These are phyloP conservation scores for Coniochaeta sp. DNA, from an alignment of 2,329 filamentous ascomycete genomes.

Conservation along the genomic window DNA sequence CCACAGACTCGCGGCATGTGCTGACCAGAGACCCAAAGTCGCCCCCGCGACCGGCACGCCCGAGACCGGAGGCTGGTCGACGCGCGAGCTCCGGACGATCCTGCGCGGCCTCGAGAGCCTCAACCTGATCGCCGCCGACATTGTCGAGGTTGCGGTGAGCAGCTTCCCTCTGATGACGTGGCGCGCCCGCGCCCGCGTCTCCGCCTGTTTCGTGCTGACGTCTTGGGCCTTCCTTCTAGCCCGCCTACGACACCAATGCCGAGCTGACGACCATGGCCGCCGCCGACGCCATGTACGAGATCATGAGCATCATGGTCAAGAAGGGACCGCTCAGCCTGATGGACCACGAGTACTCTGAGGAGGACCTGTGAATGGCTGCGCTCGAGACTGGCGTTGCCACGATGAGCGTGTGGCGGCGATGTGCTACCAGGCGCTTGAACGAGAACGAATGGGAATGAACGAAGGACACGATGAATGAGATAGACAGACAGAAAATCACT, in stretches of 20 bases:
- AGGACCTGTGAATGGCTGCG: not conserved
- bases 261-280: constrained; percentile 69
- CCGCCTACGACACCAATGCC: constrained; percentile 65
- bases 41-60: constrained; percentile 69
- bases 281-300: constrained; percentile 64
- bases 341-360: constrained; percentile 6
- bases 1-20: not conserved
- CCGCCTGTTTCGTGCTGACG: constrained; percentile 1
- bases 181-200: not conserved
- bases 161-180: not conserved
- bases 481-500: too few relatives aligned
- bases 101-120: constrained; percentile 60
- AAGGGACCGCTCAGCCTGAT: constrained; percentile 58
- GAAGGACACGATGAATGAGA: too few relatives aligned
- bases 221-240: constrained; percentile 20
- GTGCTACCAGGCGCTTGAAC: not conserved
- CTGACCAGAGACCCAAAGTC: constrained; percentile 33
- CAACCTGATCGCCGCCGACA: constrained; percentile 63
- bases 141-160: constrained; percentile 59
- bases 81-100: constrained; percentile 64
- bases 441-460: too few relatives aligned
- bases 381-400: not conserved
- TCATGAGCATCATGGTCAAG: constrained; percentile 79
- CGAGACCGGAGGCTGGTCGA: constrained; percentile 70
- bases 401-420: not conserved